A percentile compares a stretch with the other conserved stretches of the same genome.
Evolutionary conservation across 495 filamentous ascomycete species (phyloP).

Genomic region (Aspergillus sparsus): DNA sequence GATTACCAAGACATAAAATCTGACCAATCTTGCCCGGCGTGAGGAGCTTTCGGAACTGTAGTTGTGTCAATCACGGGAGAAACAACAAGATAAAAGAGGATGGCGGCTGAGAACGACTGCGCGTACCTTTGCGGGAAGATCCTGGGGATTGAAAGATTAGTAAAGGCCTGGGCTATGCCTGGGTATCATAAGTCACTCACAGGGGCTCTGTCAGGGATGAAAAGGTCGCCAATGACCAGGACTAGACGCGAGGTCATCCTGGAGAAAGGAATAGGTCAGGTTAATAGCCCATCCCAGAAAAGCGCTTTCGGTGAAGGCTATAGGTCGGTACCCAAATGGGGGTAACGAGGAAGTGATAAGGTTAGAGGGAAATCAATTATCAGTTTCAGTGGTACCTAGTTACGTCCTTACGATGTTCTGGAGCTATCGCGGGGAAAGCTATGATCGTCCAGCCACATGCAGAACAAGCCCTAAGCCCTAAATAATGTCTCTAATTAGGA

Average conservation of each 20-base stretch:
- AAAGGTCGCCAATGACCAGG: conserved; percentile 92
- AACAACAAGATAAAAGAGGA: background rate
- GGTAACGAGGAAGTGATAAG: background rate
- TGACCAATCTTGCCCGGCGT: conserved; percentile 97
- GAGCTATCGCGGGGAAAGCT: conserved; percentile 45
- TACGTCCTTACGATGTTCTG: conserved; percentile 12
- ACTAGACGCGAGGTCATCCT: conserved; percentile 79
- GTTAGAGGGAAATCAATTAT: conserved; percentile 10
- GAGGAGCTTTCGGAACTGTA: conserved; percentile 95
- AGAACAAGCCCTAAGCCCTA: conserved; percentile 37
- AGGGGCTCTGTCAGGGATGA: conserved; percentile 94
- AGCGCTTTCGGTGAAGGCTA: background rate
- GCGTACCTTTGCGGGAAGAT: conserved; percentile 86
- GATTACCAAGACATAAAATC: conserved; percentile 94
- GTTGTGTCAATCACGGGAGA: conserved; percentile 19
- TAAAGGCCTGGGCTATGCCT: background rate
- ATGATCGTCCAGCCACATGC: conserved; percentile 7
- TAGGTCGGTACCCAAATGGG: background rate
- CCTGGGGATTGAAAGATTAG: conserved; percentile 51
- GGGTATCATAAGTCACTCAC: conserved; percentile 44
- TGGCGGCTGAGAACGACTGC: background rate
- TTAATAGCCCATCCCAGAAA: conserved; percentile 35
- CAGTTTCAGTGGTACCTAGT: conserved; percentile 13
- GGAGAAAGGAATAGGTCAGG: conserved; percentile 18
- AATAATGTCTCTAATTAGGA: conserved; percentile 1